Evolutionary conservation across 306 rosid species (phyloP), one percentile per base, ranked within the genome.

Genomic region (Prosopis cineraria): DNA sequence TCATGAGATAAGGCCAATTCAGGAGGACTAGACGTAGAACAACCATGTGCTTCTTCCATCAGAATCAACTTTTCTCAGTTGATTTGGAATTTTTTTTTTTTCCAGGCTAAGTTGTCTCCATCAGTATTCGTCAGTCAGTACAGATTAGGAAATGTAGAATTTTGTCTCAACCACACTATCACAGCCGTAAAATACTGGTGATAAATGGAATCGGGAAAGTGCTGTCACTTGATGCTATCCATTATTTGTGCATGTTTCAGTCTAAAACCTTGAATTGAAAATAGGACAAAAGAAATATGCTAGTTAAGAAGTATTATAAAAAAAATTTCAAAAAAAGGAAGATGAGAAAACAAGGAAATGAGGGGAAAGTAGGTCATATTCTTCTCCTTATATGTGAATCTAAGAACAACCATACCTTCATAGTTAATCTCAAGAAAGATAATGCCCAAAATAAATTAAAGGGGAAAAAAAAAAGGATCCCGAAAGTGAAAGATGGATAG

Each of bases 31-130:
- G 86, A 84, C 43, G 75, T 48, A 76, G 75, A 76, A 74, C 41
- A 83, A 36, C 71, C 69, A 11, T 45, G 84, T 53, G 80, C 45
- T 79, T 82, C 84, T 68, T 87, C 91, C 98, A 91, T 90, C 58
- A 68, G 68, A 75, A 53, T 76, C 43, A 36, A 30, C 47, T 77
- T 78, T 77, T 59, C 84, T 68, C 73, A 60, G 45, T 73, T 43
- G 76, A 75, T 80, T 43, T 50, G 48, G 39, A 45, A 25, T 45
- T 55, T 71, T 22, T 44, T 45, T n/a, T n/a, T n/a, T n/a, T n/a
- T n/a, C n/a, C n/a, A n/a, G 64, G 56, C 55, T 40, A 58, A 63
- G 59, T 58, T 75, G 40, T 58, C 63, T 29, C 39, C 73, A 47
- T 70, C 37, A 40, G 68, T 67, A 39, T 59, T 67, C 48, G 30